Conservation (phyloP, 768 basidiomycete genomes). For the Chiua virens region DNA sequence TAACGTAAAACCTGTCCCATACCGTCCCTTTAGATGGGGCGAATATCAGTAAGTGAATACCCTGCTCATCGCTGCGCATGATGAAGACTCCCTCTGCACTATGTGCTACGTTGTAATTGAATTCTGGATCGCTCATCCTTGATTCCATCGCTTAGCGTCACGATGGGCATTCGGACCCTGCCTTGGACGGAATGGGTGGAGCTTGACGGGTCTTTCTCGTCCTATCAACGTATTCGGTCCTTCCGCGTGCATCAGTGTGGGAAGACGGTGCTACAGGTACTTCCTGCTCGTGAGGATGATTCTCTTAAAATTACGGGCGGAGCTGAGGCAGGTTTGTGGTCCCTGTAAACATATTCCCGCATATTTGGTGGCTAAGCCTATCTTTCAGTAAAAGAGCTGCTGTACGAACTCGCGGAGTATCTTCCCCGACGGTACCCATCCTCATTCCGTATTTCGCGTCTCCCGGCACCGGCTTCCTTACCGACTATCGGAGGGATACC, state of each 20-base stretch:
- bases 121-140: neutral
- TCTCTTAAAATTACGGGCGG: conserved; percentile 32
- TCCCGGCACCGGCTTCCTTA: conserved; percentile 5
- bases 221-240: conserved; percentile 57
- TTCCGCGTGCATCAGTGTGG: conserved; percentile 55
- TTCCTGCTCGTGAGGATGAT: conserved; percentile 45
- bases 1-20: conserved; percentile 58
- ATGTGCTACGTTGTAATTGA: too few relatives aligned
- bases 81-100: too few relatives aligned
- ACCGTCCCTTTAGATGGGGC: conserved; percentile 69
- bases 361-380: neutral
- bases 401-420: conserved; percentile 70
- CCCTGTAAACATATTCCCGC: neutral
- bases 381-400: conserved; percentile 56
- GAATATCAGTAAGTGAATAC: conserved; percentile 57
- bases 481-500: conserved; percentile 26
- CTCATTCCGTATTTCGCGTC: conserved; percentile 54
- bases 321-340: conserved; percentile 30
- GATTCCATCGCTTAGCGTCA: conserved; percentile 43
- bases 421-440: conserved; percentile 64
- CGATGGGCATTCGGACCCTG: conserved; percentile 74
- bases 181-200: conserved; percentile 77
- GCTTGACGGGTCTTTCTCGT: conserved; percentile 58
- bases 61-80: too few relatives aligned
- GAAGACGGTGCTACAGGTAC: conserved; percentile 47